A percentile compares a stretch with the other conserved stretches of the same genome.
phyloP scores from a whole-genome alignment of 805 yeast species.

The Sungouiella blattae region DNA sequence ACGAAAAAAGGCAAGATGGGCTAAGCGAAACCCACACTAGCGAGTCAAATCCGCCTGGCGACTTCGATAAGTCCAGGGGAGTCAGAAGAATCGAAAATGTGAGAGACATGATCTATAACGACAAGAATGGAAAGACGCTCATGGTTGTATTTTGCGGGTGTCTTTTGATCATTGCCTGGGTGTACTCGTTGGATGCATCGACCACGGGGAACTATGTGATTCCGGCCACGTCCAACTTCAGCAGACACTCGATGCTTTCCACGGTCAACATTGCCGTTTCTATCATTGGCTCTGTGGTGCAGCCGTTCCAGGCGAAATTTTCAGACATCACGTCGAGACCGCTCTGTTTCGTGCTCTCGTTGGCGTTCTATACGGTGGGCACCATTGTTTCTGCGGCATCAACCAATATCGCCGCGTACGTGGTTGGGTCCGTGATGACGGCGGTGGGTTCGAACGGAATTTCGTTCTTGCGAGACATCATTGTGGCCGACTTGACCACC shows the following conservation, averaged over 20 bases:
- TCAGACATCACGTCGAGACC: constrained; percentile 41
- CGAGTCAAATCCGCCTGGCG: too few relatives aligned
- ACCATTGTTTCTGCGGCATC: constrained; percentile 33
- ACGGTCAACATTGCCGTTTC: constrained; percentile 36
- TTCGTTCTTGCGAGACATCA: constrained; percentile 29
- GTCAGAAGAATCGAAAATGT: neutral
- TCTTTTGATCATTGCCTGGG: neutral
- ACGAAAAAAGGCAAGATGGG: too few relatives aligned
- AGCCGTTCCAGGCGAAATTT: constrained; percentile 39
- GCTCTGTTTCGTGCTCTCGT: constrained; percentile 29
- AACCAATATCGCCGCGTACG: constrained; percentile 30
- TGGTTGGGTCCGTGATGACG: constrained; percentile 33
- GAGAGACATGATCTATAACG: neutral
- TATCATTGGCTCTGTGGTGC: constrained; percentile 34
- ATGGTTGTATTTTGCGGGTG: too few relatives aligned
- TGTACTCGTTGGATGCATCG: neutral
- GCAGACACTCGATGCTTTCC: constrained; percentile 37
- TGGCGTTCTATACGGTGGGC: constrained; percentile 32
- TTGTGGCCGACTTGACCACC: constrained; percentile 36
- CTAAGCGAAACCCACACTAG: too few relatives aligned
- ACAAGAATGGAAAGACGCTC: too few relatives aligned
- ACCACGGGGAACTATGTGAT: neutral
- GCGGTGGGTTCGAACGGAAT: constrained; percentile 37
- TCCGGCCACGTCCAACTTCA: constrained; percentile 36
- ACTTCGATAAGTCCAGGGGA: neutral